Evolutionary conservation across 148 eudicot species (phyloP).

Genomic region (Talinum fruticosum): DNA sequence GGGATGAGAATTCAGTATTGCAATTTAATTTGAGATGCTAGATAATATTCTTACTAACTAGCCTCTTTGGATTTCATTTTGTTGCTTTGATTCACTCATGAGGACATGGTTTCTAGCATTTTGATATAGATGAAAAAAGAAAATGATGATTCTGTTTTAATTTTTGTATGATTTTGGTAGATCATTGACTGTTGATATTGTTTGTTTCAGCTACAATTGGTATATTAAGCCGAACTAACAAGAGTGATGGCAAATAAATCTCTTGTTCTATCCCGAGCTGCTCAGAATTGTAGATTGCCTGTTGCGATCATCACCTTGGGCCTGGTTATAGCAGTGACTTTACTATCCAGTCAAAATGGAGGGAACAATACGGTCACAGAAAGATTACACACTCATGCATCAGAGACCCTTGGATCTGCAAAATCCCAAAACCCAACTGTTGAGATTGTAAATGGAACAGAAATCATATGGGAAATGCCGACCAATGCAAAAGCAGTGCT

Average conservation of each 20-base stretch:
- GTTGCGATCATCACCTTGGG: constrained; percentile 28
- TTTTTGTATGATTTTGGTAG: neutral
- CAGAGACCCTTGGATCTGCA: constrained; percentile 26
- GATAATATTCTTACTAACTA: too few relatives aligned
- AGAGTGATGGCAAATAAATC: constrained; percentile 27
- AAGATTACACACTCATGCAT: constrained; percentile 23
- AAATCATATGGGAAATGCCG: constrained; percentile 82
- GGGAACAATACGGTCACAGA: constrained; percentile 15
- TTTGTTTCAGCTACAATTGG: constrained; percentile 10
- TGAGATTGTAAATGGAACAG: constrained; percentile 48
- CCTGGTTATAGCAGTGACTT: constrained; percentile 28
- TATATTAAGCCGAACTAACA: constrained; percentile 21
- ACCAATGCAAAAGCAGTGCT: constrained; percentile 59
- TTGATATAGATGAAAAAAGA: neutral
- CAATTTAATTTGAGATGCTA: too few relatives aligned
- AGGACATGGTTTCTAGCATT: neutral
- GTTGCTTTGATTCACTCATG: neutral
- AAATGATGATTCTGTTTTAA: too few relatives aligned
- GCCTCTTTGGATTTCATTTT: neutral
- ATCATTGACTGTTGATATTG: neutral
- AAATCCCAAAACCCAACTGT: constrained; percentile 45
- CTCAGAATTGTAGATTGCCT: constrained; percentile 25
- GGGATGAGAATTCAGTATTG: too few relatives aligned
- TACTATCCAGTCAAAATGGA: constrained; percentile 23
- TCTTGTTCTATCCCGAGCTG: constrained; percentile 19